Evolutionary conservation across 208 protist species (phyloP), one percentile per base, ranked within the genome.

Genomic region (Zelonia costaricensis): DNA sequence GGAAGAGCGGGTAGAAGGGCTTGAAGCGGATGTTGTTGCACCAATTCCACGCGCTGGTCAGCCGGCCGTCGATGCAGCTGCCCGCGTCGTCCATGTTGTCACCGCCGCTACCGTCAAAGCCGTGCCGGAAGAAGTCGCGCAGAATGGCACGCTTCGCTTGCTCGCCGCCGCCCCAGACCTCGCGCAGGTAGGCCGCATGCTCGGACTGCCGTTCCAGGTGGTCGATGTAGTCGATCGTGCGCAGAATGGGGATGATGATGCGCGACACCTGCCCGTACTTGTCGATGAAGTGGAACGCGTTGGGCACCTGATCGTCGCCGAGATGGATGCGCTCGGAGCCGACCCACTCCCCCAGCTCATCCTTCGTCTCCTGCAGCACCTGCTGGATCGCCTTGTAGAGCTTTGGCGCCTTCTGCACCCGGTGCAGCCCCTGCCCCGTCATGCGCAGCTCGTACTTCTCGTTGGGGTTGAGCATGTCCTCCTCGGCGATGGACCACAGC

Each of bases 1-100:
- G 73, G 68, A 99, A 99, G 18, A 99, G 66, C 15, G 94, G 90
- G 61, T 97, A 99, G 58, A 97, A 99, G 2, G 70, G 58, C 67
- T 99, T 99, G 61, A 84, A 90, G 38, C 95, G 88, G 40, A 99
- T 91, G 31, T 83, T 88, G 36, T 88, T 92, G 69, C 96, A 98
- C 97, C 97, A 99, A 67, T 99, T 98, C 97, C 98, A 99, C 45
- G 97, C 94, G 49, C 84, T 96, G 15, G 98, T 99, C 45, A 99
- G 80, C 20, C 98, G 89, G 8, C 98, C 98, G 70, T 99, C 98
- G 44, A 99, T 98, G 84, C 97, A 99, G 68, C 89, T 97, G 28
- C 98, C 98, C 8, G 98, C 98, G 69, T 98, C 95, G 49, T 97
- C 97, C 82, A 97, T 98, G 80, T 98, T 98, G 67, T 98, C 95